Evolutionary conservation across 495 filamentous ascomycete species (phyloP), one percentile per base, ranked within the genome.

Genomic region (Penicillium lagena): DNA sequence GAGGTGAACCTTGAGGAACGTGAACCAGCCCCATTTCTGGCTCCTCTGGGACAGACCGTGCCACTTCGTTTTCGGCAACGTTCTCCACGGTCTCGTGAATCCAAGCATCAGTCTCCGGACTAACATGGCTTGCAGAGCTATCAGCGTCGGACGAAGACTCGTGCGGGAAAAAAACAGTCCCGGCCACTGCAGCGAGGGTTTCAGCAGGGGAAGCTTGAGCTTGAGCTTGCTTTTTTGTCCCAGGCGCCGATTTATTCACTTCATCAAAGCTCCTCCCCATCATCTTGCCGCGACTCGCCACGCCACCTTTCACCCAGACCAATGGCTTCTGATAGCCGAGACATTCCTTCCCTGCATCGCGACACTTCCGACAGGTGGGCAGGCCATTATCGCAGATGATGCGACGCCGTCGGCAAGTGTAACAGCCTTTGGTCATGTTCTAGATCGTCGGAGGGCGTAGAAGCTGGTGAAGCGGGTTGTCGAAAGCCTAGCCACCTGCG

Each of bases 281-380:
- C 70, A 73, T 73, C 56, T 71, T 72, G 34, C 70, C 70, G 29
- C 70, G 70, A 53, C 70, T 73, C 27, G 68, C 68, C 40, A 73
- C 68, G 33, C 70, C 70, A 44, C 70, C 70, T 40, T 73, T 73
- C n/a, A 73, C 70, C 70, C 70, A 73, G 9, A 73, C 65, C 42
- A 73, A 53, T 14, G 70, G 70, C 47, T 73, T 73, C 60, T 81
- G 76, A 56, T 84, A 84, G 35, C 80, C 80, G 40, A 74, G 62
- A 54, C 80, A 84, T 58, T 78, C 70, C 46, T 81, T 75, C 43
- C 76, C 75, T 59, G 77, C 76, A 69, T 82, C 77, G 37, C 71
- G 69, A 59, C 81, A 84, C 47, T 82, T 82, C 46, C 73, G 72
- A 55, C 81, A 84, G 40, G 73, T 73, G 6, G 81, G 81, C 22